Evolutionary conservation across 306 rosid species (phyloP).

Genomic region (Cucurbita moschata): DNA sequence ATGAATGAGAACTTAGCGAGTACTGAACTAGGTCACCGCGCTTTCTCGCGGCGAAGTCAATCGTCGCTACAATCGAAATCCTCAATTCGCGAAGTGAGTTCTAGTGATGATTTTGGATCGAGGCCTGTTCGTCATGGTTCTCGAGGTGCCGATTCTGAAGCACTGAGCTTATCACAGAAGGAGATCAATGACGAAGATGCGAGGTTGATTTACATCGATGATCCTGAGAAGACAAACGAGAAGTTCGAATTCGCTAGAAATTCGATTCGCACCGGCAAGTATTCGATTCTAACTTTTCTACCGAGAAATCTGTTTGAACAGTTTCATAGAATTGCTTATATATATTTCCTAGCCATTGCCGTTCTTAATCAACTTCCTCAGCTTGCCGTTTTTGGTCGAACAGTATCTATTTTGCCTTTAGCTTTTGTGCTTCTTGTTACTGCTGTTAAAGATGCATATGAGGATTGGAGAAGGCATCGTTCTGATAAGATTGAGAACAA

Average conservation of each 20-base stretch:
- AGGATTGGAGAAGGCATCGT: slow-evolving; percentile 76
- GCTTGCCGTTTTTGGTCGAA: slow-evolving; percentile 83
- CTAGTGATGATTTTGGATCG: slow-evolving; percentile 25
- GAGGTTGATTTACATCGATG: slow-evolving; percentile 46
- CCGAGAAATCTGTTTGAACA: slow-evolving; percentile 91
- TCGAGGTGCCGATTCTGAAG: slow-evolving; percentile 57
- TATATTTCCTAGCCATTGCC: slow-evolving; percentile 76
- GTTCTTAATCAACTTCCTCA: slow-evolving; percentile 90
- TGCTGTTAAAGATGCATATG: slow-evolving; percentile 82
- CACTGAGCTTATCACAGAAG: slow-evolving; percentile 49
- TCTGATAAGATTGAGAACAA: slow-evolving; percentile 80
- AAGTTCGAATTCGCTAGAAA: slow-evolving; percentile 54
- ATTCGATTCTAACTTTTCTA: slow-evolving; percentile 55
- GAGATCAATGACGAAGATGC: slow-evolving; percentile 82
- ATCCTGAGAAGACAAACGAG: slow-evolving; percentile 51
- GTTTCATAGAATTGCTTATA: slow-evolving; percentile 89
- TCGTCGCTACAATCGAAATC: slow-evolving; percentile 33
- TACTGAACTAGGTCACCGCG: slow-evolving; percentile 19
- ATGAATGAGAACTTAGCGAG: slow-evolving; percentile 35
- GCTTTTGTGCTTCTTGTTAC: slow-evolving; percentile 76
- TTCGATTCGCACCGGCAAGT: slow-evolving; percentile 52
- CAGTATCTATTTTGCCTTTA: slow-evolving; percentile 63
- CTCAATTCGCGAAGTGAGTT: slow-evolving; percentile 40
- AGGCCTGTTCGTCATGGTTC: slow-evolving; percentile 62
- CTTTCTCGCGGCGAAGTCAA: slow-evolving; percentile 43